Conservation (phyloP, 345 rosid genomes). For the Laguncularia racemosa region DNA sequence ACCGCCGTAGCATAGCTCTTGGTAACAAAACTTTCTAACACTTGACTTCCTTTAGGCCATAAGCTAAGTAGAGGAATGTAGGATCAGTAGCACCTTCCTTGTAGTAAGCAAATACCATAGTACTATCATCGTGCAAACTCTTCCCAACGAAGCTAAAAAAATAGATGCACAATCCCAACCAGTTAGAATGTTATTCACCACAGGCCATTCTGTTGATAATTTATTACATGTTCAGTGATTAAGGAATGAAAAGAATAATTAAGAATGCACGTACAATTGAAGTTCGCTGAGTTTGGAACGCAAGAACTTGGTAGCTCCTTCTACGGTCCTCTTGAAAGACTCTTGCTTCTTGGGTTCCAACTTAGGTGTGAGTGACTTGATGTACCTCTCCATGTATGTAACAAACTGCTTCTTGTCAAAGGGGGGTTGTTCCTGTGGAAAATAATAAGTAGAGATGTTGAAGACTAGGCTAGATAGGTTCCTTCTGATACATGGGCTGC, state of each 20-base stretch:
- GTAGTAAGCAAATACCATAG: conserved; percentile 74
- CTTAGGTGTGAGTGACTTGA: conserved; percentile 62
- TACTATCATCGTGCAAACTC: conserved; percentile 73
- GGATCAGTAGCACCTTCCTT: conserved; percentile 79
- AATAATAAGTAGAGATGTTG: neutral
- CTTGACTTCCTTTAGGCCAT: conserved; percentile 78
- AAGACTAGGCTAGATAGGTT: neutral
- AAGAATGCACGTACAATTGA: conserved; percentile 85
- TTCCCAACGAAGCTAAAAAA: conserved; percentile 80
- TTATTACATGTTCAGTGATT: too few species aligned
- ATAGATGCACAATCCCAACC: too few species aligned
- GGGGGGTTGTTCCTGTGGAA: conserved; percentile 81
- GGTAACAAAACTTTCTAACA: conserved; percentile 24
- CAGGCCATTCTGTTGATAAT: too few species aligned
- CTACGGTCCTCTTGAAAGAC: conserved; percentile 68
- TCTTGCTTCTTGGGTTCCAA: conserved; percentile 45
- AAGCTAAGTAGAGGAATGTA: conserved; percentile 67
- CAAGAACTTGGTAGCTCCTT: conserved; percentile 83
- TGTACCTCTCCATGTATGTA: conserved; percentile 50
- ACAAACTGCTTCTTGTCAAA: conserved; percentile 86
- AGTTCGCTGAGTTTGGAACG: conserved; percentile 77
- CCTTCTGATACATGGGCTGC: too few species aligned
- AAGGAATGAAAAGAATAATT: neutral
- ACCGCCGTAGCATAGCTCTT: too few species aligned
- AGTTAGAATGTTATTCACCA: too few species aligned